Percentiles rank a stretch among this genome's conserved stretches.
Evolutionary conservation across 306 rosid genomes (phyloP).

Genomic region (Fragaria iinumae): DNA sequence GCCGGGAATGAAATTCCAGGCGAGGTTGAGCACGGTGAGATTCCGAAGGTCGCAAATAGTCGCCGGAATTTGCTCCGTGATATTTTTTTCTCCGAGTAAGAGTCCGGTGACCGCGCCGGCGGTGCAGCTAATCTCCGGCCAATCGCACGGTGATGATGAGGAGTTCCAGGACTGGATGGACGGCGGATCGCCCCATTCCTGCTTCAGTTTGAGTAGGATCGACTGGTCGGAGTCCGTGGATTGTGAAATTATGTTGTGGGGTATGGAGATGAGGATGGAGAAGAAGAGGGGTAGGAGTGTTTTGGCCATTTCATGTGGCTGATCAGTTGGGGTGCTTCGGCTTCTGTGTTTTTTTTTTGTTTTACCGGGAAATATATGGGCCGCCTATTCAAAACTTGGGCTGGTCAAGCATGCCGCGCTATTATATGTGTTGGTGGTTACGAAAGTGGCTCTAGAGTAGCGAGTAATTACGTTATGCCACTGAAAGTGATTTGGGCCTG

Average conservation of each 20-base stretch:
- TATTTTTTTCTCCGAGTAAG: conserved; percentile 31
- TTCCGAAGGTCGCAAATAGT: conserved; percentile 52
- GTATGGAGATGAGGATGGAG: conserved; percentile 26
- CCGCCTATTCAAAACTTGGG: conserved; percentile 35
- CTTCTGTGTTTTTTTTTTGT: conserved; percentile 4
- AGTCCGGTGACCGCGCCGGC: conserved; percentile 41
- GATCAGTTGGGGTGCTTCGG: not conserved
- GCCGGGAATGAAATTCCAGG: conserved; percentile 60
- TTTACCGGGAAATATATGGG: conserved; percentile 48
- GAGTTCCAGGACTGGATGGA: conserved; percentile 63
- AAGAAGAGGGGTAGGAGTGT: conserved; percentile 23
- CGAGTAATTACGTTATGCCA: conserved; percentile 16
- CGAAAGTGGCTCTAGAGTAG: not conserved
- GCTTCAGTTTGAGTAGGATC: conserved; percentile 45
- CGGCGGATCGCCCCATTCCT: conserved; percentile 59
- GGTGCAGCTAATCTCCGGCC: conserved; percentile 61
- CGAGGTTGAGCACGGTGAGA: conserved; percentile 47
- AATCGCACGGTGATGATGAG: conserved; percentile 60
- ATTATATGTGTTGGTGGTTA: not conserved
- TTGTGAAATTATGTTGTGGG: conserved; percentile 50
- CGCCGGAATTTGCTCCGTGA: conserved; percentile 43
- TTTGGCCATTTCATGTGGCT: conserved; percentile 32
- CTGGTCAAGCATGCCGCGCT: not conserved
- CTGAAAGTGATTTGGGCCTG: not conserved
- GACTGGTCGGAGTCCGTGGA: conserved; percentile 31